A percentile compares a stretch with the other conserved stretches of the same genome.
Conservation (phyloP, 2,329 filamentous ascomycete genomes). For the Scedosporium minutisporum region DNA sequence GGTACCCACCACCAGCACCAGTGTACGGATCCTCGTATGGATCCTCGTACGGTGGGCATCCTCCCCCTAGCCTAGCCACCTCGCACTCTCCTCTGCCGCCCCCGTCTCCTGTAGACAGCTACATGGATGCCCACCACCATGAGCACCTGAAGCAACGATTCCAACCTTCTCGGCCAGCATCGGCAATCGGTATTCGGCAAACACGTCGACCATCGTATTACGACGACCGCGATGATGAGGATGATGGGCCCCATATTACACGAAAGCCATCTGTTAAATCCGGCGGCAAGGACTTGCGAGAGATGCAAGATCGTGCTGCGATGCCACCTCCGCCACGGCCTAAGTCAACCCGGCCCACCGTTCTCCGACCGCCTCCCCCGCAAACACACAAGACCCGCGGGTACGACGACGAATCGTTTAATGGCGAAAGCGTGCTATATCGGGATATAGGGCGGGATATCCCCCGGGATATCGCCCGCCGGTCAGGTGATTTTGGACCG, state of each 20-base stretch:
- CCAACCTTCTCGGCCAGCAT: slow-evolving; percentile 1
- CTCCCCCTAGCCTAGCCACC: background rate
- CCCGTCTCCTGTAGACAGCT: slow-evolving; percentile 3
- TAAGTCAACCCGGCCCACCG: background rate
- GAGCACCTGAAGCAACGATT: slow-evolving; percentile 6
- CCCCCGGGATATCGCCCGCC: slow-evolving; percentile 1
- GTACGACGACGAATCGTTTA: slow-evolving; percentile 7
- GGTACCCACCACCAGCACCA: background rate
- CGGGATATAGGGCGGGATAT: background rate
- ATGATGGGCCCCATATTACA: background rate
- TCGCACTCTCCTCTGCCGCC: background rate
- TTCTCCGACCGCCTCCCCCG: slow-evolving; percentile 3
- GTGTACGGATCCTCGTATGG: slow-evolving; percentile 5
- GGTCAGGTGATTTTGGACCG: slow-evolving; percentile 1
- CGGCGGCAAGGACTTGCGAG: slow-evolving; percentile 1
- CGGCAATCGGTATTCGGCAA: background rate
- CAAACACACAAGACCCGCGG: slow-evolving; percentile 6
- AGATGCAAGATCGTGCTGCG: slow-evolving; percentile 1
- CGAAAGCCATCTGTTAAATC: slow-evolving; percentile 3
- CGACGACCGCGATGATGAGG: slow-evolving; percentile 3
- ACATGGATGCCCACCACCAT: background rate
- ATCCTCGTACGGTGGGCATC: slow-evolving; percentile 3
- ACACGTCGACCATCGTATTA: slow-evolving; percentile 2
- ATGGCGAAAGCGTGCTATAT: background rate
- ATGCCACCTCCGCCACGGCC: slow-evolving; percentile 19